These are phyloP conservation scores for Phytophthora brassicae DNA, from an alignment of 352 stramenopile species.

Conservation along the genomic window DNA sequence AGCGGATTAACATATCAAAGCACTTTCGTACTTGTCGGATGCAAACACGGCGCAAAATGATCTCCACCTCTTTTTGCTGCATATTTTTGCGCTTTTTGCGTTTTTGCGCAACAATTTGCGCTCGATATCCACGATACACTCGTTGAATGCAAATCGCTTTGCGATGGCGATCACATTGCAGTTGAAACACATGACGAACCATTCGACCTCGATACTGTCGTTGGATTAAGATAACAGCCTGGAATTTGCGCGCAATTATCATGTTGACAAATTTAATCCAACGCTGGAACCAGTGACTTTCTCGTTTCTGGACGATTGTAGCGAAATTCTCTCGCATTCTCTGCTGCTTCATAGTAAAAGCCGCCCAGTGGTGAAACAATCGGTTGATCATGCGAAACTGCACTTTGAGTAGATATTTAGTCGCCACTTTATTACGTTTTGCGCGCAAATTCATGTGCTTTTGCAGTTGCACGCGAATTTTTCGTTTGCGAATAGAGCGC, in stretches of 20 bases:
- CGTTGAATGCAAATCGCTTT: conserved; percentile 52
- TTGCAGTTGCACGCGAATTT: conserved; percentile 26
- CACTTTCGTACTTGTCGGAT: conserved; percentile 24
- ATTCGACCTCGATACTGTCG: conserved; percentile 57
- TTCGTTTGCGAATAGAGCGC: conserved; percentile 20
- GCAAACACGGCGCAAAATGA: conserved; percentile 41
- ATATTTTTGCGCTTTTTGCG: conserved; percentile 26
- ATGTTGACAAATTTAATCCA: conserved; percentile 43
- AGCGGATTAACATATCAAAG: conserved; percentile 34
- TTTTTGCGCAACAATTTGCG: conserved; percentile 21
- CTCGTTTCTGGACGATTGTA: conserved; percentile 43
- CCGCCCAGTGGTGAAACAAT: conserved; percentile 62
- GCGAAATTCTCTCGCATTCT: conserved; percentile 49
- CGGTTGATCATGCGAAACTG: conserved; percentile 43
- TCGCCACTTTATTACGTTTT: conserved; percentile 56
- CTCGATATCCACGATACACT: conserved; percentile 48
- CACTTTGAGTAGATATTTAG: conserved; percentile 58
- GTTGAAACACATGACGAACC: conserved; percentile 46
- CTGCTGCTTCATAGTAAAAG: conserved; percentile 39
- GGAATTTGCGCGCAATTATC: conserved; percentile 32
- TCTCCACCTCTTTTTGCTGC: conserved; percentile 31
- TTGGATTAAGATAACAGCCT: conserved; percentile 53
- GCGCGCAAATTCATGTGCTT: conserved; percentile 44
- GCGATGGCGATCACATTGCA: conserved; percentile 30
- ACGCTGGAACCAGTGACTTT: conserved; percentile 44